A percentile compares a stretch with the other conserved stretches of the same genome.
Evolutionary conservation across 352 stramenopile genomes (phyloP).

Genomic region (Globisporangium iwayamae): DNA sequence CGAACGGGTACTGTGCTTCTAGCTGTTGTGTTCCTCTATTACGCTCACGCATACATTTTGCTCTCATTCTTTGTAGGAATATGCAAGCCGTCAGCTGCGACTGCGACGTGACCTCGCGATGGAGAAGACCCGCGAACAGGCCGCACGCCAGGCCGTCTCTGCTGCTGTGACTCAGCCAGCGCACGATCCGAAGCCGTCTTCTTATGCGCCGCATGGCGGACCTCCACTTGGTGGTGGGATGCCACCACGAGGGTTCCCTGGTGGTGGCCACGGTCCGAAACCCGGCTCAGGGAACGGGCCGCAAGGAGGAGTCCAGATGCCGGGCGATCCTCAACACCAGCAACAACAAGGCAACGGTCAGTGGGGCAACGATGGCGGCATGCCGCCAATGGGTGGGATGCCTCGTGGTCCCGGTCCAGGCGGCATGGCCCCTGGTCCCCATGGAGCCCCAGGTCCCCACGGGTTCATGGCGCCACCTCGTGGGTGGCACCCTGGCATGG

Average conservation of each 20-base stretch:
- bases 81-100: constrained; percentile 72
- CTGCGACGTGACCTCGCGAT: constrained; percentile 65
- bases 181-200: constrained; percentile 20
- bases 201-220: constrained; percentile 2
- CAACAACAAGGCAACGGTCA: constrained; percentile 20
- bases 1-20: neutral
- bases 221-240: constrained; percentile 20
- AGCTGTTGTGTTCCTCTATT: neutral
- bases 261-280: neutral
- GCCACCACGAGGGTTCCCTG: constrained; percentile 20
- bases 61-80: constrained; percentile 46
- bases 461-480: constrained; percentile 61
- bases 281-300: constrained; percentile 5
- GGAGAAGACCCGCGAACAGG: constrained; percentile 77
- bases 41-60: neutral
- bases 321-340: constrained; percentile 1
- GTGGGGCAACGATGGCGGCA: constrained; percentile 1
- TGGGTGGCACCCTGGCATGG: constrained; percentile 73
- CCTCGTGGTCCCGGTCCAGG: constrained; percentile 16
- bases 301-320: neutral
- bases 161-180: constrained; percentile 41
- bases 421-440: constrained; percentile 20
- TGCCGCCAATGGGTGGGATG: constrained; percentile 18
- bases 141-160: constrained; percentile 66
- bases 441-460: constrained; percentile 19